Percentiles rank a stretch among this genome's conserved stretches.
These are phyloP conservation scores for Lentinus tigrinus DNA, from an alignment of 768 basidiomycete species.

Conservation along the genomic window DNA sequence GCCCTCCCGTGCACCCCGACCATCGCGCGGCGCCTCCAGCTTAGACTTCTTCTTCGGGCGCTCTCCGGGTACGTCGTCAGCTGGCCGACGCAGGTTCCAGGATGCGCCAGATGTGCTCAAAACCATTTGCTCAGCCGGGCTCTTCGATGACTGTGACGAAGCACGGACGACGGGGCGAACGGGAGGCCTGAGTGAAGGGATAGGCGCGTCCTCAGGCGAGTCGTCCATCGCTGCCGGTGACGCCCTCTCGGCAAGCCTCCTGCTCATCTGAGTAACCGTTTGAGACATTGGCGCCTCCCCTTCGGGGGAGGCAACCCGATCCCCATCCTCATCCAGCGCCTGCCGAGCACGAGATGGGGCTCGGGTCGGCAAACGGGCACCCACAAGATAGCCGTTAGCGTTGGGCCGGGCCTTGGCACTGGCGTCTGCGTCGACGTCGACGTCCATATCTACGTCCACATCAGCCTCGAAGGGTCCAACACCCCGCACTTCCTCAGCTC, in stretches of 20 bases:
- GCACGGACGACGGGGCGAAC: neutral
- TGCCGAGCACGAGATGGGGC: neutral
- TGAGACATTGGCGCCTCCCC: neutral
- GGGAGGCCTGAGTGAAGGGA: conserved; percentile 5
- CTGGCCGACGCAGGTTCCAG: conserved; percentile 42
- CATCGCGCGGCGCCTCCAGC: neutral
- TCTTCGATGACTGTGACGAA: neutral
- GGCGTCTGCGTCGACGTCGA: neutral
- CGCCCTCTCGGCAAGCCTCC: neutral
- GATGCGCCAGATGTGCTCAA: conserved; percentile 51
- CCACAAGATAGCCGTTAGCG: neutral
- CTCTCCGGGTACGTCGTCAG: conserved; percentile 10
- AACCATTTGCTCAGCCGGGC: conserved; percentile 39
- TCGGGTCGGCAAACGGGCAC: neutral
- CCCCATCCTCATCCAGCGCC: neutral
- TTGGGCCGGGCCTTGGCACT: neutral
- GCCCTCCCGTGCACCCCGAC: conserved; percentile 27
- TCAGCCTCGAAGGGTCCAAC: neutral
- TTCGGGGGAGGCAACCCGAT: neutral
- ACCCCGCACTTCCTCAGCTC: neutral
- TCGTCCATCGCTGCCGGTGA: neutral
- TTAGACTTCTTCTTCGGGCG: conserved; percentile 39
- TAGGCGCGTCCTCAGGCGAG: neutral
- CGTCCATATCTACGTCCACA: neutral
- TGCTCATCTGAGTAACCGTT: conserved; percentile 4